These are phyloP conservation scores for Lolium multiflorum DNA, from an alignment of 176 grass and related monocot species.

Conservation along the genomic window DNA sequence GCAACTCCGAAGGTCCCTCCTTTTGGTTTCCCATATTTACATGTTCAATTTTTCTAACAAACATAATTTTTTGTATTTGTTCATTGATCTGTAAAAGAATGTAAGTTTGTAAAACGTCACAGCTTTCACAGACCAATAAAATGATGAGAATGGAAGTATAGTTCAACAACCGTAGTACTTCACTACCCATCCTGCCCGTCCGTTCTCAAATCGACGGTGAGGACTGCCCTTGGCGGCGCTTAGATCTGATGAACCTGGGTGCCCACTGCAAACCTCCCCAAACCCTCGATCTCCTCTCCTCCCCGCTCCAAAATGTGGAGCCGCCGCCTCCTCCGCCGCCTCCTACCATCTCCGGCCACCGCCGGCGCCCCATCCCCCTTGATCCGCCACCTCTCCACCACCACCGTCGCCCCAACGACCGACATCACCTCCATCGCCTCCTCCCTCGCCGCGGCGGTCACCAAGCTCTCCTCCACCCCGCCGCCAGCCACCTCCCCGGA, in stretches of 20 bases:
- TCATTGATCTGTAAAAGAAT: too few relatives aligned
- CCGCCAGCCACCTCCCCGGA: slow-evolving; percentile 56
- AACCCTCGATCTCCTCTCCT: slow-evolving; percentile 39
- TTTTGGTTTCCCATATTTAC: too few relatives aligned
- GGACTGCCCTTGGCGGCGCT: neutral
- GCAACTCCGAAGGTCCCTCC: too few relatives aligned
- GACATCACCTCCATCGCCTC: slow-evolving; percentile 56
- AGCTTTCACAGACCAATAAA: too few relatives aligned
- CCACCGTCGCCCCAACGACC: slow-evolving; percentile 1
- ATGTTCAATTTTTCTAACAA: too few relatives aligned
- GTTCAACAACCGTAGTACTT: neutral
- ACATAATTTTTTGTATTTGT: too few relatives aligned
- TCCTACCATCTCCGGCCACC: slow-evolving; percentile 47
- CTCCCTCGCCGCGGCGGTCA: slow-evolving; percentile 62
- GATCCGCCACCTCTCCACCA: slow-evolving; percentile 33
- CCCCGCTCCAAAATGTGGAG: slow-evolving; percentile 68
- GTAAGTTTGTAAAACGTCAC: too few relatives aligned
- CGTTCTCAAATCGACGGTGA: slow-evolving; percentile 22
- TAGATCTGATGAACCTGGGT: slow-evolving; percentile 13
- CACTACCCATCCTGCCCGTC: neutral
- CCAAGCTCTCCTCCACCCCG: slow-evolving; percentile 50
- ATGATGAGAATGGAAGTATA: neutral
- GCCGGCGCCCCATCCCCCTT: neutral
- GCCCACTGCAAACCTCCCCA: neutral
- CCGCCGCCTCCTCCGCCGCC: slow-evolving; percentile 54